These are phyloP conservation scores for Gonapodya prolifera DNA, from an alignment of 192 early-diverging fungal species.

Conservation along the genomic window DNA sequence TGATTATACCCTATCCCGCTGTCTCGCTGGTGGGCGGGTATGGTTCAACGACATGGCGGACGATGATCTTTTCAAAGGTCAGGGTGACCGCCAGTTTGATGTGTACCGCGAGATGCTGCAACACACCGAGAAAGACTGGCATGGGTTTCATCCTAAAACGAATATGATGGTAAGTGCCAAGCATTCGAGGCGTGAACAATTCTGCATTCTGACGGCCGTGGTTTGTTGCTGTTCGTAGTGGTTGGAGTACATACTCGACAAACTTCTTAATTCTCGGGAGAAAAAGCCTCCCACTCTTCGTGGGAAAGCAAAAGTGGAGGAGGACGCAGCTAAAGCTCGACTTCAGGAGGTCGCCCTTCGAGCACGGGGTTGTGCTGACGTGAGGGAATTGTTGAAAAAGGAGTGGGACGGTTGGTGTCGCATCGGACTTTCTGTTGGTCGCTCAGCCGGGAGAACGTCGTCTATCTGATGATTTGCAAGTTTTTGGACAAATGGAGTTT, in stretches of 20 bases:
- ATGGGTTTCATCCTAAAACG: constrained; percentile 23
- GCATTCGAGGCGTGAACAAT: too few species aligned
- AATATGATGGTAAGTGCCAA: constrained; percentile 31
- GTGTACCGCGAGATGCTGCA: constrained; percentile 58
- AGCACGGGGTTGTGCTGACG: neutral
- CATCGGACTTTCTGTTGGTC: neutral
- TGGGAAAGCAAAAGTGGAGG: neutral
- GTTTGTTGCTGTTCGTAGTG: constrained; percentile 16
- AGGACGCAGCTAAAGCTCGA: neutral
- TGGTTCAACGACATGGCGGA: constrained; percentile 40
- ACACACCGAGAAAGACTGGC: constrained; percentile 25
- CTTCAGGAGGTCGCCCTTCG: neutral
- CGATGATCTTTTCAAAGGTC: constrained; percentile 33
- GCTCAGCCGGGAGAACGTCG: neutral
- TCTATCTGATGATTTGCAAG: too few species aligned
- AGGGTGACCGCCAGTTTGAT: constrained; percentile 61
- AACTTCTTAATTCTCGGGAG: constrained; percentile 22
- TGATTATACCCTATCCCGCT: constrained; percentile 57
- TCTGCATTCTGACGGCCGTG: too few species aligned
- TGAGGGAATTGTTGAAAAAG: neutral
- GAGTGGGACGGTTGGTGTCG: neutral
- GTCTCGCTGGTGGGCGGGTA: constrained; percentile 32
- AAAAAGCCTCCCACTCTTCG: neutral
- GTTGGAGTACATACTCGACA: constrained; percentile 33
- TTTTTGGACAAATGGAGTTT: too few species aligned